A percentile compares a stretch with the other conserved stretches of the same genome.
Evolutionary conservation across 345 rosid species (phyloP).

Genomic region (Capsella bursapastoris): DNA sequence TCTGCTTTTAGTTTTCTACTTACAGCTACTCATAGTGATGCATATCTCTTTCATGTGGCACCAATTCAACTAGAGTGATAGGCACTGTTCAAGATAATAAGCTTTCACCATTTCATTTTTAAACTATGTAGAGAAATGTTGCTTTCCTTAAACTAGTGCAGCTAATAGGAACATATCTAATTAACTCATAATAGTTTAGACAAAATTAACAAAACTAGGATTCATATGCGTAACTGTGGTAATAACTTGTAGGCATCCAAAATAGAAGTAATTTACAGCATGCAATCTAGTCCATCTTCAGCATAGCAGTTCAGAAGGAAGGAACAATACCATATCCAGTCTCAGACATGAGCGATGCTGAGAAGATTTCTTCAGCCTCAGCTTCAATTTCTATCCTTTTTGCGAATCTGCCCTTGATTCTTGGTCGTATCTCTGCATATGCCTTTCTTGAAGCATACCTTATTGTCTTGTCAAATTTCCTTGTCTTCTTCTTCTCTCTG

Average conservation of each 20-base stretch:
- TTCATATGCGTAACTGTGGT: constrained; percentile 11
- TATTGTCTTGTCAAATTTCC: constrained; percentile 93
- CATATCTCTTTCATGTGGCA: constrained; percentile 24
- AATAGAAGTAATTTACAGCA: constrained; percentile 13
- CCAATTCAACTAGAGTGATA: constrained; percentile 22
- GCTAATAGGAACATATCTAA: constrained; percentile 8
- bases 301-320: constrained; percentile 49
- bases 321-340: constrained; percentile 78
- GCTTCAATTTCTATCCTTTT: constrained; percentile 70
- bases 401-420: constrained; percentile 91
- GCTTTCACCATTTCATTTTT: neutral
- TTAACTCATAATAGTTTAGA: constrained; percentile 22
- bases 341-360: constrained; percentile 56
- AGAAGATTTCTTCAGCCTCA: constrained; percentile 69
- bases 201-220: constrained; percentile 25
- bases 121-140: neutral
- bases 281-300: constrained; percentile 4
- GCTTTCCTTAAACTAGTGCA: constrained; percentile 8
- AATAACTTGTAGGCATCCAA: constrained; percentile 21
- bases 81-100: constrained; percentile 16
- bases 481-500: constrained; percentile 90
- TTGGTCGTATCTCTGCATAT: constrained; percentile 90
- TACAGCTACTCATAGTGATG: constrained; percentile 11
- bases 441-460: constrained; percentile 98
- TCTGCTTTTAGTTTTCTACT: constrained; percentile 8